Conservation (phyloP, 1,284 basidiomycete species). For the Marasmius sp. region DNA sequence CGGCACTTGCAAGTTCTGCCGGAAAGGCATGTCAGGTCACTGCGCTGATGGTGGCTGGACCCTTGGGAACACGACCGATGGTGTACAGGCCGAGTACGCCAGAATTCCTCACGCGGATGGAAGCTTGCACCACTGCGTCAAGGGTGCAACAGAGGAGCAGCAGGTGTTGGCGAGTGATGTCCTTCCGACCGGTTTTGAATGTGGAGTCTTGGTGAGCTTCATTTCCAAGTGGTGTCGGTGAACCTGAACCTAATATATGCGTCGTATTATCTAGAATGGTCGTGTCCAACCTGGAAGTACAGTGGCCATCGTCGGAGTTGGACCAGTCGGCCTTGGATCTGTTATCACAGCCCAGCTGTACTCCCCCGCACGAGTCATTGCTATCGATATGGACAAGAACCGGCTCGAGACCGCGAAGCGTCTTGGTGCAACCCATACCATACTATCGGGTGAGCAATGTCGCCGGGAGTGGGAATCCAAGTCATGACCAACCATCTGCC, state of each 20-base stretch:
- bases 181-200: constrained; percentile 24
- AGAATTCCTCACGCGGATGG: constrained; percentile 25
- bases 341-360: constrained; percentile 26
- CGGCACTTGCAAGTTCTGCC: constrained; percentile 18
- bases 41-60: constrained; percentile 26
- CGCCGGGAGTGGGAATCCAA: background rate
- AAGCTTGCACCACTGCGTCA: constrained; percentile 18
- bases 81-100: constrained; percentile 27
- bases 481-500: background rate
- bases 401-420: constrained; percentile 19
- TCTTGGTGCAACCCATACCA: constrained; percentile 24
- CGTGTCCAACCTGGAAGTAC: constrained; percentile 21
- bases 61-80: constrained; percentile 27
- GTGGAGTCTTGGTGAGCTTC: constrained; percentile 19
- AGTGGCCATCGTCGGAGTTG: constrained; percentile 24
- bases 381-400: constrained; percentile 22
- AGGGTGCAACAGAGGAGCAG: constrained; percentile 18
- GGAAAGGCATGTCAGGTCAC: constrained; percentile 24
- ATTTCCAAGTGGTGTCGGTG: background rate
- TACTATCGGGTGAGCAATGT: constrained; percentile 16
- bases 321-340: constrained; percentile 23
- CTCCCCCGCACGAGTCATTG: constrained; percentile 23
- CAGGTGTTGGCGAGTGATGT: constrained; percentile 23
- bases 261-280: constrained; percentile 18
- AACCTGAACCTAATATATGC: background rate